Conservation (phyloP, 2,329 filamentous ascomycete species). For the Didymella exigua region DNA sequence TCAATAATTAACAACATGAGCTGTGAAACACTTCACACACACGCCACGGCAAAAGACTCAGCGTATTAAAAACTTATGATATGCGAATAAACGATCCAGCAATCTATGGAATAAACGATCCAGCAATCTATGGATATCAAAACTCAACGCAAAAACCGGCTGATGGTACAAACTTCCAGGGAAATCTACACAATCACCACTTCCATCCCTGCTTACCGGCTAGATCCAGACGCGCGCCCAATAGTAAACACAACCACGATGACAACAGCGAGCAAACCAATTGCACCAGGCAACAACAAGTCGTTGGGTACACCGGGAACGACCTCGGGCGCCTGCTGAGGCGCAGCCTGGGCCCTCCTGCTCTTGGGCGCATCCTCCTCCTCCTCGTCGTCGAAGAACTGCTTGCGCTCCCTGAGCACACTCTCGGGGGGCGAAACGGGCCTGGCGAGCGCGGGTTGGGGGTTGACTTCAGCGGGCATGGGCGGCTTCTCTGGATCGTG, state of each 20-base stretch:
- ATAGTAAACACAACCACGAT: conserved; percentile 94
- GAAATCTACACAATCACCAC: not conserved
- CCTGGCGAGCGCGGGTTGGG: conserved; percentile 59
- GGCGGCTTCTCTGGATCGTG: conserved; percentile 92
- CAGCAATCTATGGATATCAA: conserved; percentile 17
- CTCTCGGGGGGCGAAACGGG: conserved; percentile 61
- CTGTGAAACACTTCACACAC: not conserved
- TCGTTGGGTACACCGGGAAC: conserved; percentile 95
- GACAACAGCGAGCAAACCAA: conserved; percentile 92
- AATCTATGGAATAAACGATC: conserved; percentile 15
- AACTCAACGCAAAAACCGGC: not conserved
- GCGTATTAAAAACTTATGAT: not conserved
- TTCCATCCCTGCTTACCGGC: conserved; percentile 43
- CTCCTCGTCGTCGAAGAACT: conserved; percentile 60
- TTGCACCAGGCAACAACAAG: conserved; percentile 86
- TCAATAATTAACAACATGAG: not conserved
- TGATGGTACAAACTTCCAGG: conserved; percentile 7
- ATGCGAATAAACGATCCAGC: conserved; percentile 9
- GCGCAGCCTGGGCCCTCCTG: conserved; percentile 53
- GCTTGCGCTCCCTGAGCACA: conserved; percentile 54
- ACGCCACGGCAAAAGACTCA: not conserved
- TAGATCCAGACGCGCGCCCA: conserved; percentile 66
- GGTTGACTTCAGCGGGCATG: conserved; percentile 67
- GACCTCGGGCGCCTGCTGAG: conserved; percentile 69
- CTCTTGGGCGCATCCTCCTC: conserved; percentile 55